phyloP scores from a whole-genome alignment of 1,139 yeast species.

The Yamadazyma mexicana region DNA sequence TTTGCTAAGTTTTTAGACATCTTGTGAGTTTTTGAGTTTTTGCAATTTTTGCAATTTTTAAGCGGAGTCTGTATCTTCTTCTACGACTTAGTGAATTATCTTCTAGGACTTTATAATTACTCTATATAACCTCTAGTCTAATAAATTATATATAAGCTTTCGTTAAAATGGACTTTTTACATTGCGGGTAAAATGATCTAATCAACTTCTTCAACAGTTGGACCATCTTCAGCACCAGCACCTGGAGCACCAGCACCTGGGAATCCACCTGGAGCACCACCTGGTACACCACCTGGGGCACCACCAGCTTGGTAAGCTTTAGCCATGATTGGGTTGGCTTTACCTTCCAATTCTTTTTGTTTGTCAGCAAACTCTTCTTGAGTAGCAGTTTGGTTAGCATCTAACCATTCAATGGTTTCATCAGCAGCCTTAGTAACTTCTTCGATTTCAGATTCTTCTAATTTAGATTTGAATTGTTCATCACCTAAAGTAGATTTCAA shows the following conservation, averaged over 20 bases:
- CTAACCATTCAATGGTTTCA: constrained; percentile 86
- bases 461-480: constrained; percentile 79
- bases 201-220: constrained; percentile 94
- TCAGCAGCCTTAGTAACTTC: constrained; percentile 81
- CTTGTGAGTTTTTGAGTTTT: not conserved
- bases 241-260: constrained; percentile 54
- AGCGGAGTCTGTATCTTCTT: no score
- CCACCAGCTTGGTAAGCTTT: constrained; percentile 82
- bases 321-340: constrained; percentile 92
- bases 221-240: constrained; percentile 76
- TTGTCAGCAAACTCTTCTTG: constrained; percentile 84
- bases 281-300: constrained; percentile 41
- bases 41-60: not conserved
- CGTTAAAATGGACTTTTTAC: constrained; percentile 1
- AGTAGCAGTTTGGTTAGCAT: constrained; percentile 82
- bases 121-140: constrained; percentile 1
- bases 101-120: not conserved
- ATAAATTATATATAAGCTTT: not conserved
- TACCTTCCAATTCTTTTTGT: constrained; percentile 91
- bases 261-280: constrained; percentile 53
- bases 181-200: constrained; percentile 33
- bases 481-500: constrained; percentile 81
- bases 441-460: constrained; percentile 76
- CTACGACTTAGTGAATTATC: no score
- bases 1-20: no score